Conservation (phyloP, 768 basidiomycete genomes). For the Boletus tomentosulus region DNA sequence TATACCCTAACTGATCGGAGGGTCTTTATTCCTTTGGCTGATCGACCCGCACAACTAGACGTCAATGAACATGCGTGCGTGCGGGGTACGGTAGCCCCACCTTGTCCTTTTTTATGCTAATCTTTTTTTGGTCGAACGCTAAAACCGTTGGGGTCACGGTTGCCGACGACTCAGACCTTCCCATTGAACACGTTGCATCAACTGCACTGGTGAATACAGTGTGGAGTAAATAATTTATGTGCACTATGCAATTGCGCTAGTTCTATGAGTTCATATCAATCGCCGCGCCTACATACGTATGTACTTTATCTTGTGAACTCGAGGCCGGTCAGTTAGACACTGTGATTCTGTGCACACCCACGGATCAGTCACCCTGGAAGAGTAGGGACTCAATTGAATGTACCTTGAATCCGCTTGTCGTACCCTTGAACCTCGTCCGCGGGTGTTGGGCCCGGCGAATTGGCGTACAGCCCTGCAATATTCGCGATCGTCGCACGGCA, state of each 20-base stretch:
- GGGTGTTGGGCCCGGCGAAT: not conserved
- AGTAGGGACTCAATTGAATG: not conserved
- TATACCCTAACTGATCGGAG: slow-evolving; percentile 84
- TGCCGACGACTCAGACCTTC: too few relatives aligned
- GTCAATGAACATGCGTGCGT: slow-evolving; percentile 25
- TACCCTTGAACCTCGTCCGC: not conserved
- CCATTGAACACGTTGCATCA: not conserved
- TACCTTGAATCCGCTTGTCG: not conserved
- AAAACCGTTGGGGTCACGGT: too few relatives aligned
- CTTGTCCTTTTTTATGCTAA: not conserved
- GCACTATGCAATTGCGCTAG: not conserved
- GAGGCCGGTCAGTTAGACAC: not conserved
- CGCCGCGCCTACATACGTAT: too few relatives aligned
- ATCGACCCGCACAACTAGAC: not conserved
- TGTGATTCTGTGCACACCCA: not conserved
- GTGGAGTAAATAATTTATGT: not conserved
- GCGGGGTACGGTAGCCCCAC: not conserved
- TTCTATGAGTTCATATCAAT: not conserved
- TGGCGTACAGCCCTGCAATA: not conserved
- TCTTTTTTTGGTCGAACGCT: not conserved
- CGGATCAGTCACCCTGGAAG: not conserved
- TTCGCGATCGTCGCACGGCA: not conserved
- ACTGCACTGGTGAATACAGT: not conserved
- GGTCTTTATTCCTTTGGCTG: slow-evolving; percentile 37
- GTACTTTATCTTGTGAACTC: too few relatives aligned